Base-by-base conservation (phyloP, 192 early-diverging fungal species). In the Globomyces pollinis-pini region DNA sequence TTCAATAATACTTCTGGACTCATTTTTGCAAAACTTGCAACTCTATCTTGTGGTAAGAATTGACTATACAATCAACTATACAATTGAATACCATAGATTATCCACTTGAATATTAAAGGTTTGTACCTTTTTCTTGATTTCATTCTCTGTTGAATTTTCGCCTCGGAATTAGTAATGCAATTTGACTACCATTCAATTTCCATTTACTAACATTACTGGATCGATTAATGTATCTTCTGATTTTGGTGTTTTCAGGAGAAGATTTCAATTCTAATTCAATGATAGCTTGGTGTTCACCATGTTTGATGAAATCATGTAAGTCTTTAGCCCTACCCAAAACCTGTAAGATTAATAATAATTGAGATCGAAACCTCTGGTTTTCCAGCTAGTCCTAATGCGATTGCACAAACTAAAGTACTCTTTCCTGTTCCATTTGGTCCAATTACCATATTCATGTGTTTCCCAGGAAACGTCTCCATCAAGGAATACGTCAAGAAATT, bases 391-490 rank as follows among this genome's bases (percentile, higher is more conserved):
- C 94, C 96, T n/a, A 98, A 70, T 11, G 93, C 93, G 49, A 98
- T 87, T 0, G 92, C 93, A 64, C 93, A 96, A 1, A 98, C 93
- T 33, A 96, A 86, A 0, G 92, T 92, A 36, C 85, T 88, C 63
- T 99, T 99, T 42, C 96, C 96, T 0, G 96, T 95, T 42, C 64
- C 64, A 36, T 42, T 60, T 67, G 71, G 89, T 21, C 90, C 93
- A 45, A 96, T 89, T 29, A 98, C 89, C 96, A 99, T 99, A 69
- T 99, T 99, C 66, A 99, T 77, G 59, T 93, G 80, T 0, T 93
- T 93, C 0, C 96, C 96, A 1, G 96, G 94, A 5, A 39, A 64
- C 50, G 94, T 85, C 45, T 91, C 85, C 52, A 88, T 87, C 8
- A 68, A 69, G 58, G 92, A 86, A 68, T 99, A 99, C 0, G 96